Percentiles rank a stretch among this genome's conserved stretches.
Conservation (phyloP, 2,329 filamentous ascomycete species). For the Lachnellula hyalina region DNA sequence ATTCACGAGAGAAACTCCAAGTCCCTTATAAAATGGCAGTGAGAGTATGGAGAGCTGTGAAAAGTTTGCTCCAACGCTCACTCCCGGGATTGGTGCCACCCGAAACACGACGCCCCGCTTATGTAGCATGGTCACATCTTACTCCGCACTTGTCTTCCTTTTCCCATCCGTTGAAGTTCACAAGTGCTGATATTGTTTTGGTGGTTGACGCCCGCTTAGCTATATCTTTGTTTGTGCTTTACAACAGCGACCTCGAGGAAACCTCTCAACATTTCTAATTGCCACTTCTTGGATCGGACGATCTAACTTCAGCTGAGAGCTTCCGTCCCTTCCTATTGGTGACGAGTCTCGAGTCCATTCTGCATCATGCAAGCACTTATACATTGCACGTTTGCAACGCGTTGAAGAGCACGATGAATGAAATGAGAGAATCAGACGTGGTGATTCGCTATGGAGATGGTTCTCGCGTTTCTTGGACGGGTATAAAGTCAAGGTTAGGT, state of each 20-base stretch:
- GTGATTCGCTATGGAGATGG: slow-evolving; percentile 11
- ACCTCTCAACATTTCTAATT: not conserved
- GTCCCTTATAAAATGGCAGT: slow-evolving; percentile 14
- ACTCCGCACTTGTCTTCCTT: slow-evolving; percentile 2
- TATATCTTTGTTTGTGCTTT: slow-evolving; percentile 15
- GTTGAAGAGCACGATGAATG: not conserved
- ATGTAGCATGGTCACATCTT: slow-evolving; percentile 15
- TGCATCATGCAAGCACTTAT: slow-evolving; percentile 22
- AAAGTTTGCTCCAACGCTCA: slow-evolving; percentile 4
- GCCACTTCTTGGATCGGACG: slow-evolving; percentile 7
- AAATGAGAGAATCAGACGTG: slow-evolving; percentile 13
- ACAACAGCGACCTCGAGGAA: slow-evolving; percentile 2
- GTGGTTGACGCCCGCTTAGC: slow-evolving; percentile 14
- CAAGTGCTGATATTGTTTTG: slow-evolving; percentile 17
- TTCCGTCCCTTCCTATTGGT: slow-evolving; percentile 13
- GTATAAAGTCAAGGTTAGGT: slow-evolving; percentile 13
- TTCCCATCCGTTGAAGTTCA: slow-evolving; percentile 1
- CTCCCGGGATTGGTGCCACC: not conserved
- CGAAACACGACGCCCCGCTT: slow-evolving; percentile 15
- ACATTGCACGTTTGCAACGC: slow-evolving; percentile 15
- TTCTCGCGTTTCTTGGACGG: slow-evolving; percentile 5
- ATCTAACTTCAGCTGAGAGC: slow-evolving; percentile 2
- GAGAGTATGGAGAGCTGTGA: slow-evolving; percentile 11
- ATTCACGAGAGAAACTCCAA: slow-evolving; percentile 12
- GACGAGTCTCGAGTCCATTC: not conserved